These are phyloP conservation scores for Drechslerella coelobrocha DNA, from an alignment of 2,329 filamentous ascomycete genomes.

Conservation along the genomic window DNA sequence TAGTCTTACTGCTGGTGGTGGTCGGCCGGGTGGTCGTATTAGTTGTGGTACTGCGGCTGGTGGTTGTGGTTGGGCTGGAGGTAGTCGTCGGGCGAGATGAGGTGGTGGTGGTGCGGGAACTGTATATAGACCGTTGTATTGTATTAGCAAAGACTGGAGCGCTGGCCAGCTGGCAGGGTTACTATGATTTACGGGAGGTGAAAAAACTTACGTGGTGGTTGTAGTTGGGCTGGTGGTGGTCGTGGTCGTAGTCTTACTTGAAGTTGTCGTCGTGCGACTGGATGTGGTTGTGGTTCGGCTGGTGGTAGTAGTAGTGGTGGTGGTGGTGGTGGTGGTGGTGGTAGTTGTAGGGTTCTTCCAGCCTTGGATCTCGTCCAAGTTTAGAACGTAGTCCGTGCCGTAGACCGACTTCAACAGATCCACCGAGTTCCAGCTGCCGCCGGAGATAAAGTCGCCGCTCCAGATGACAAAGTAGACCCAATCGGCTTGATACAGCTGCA, in stretches of 20 bases:
- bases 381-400: conserved; percentile 53
- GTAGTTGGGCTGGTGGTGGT: conserved; percentile 8
- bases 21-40: conserved; percentile 13
- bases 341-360: conserved; percentile 52
- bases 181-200: not conserved
- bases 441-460: conserved; percentile 61
- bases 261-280: conserved; percentile 35
- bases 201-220: not conserved
- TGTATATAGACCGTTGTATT: no score
- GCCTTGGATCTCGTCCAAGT: conserved; percentile 53
- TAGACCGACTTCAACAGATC: conserved; percentile 58
- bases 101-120: not conserved
- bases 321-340: conserved; percentile 25
- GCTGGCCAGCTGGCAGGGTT: no score
- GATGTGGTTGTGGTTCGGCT: conserved; percentile 14
- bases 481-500: conserved; percentile 61
- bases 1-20: conserved; percentile 12
- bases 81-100: not conserved
- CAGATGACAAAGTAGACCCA: conserved; percentile 63
- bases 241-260: conserved; percentile 14
- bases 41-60: no score
- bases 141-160: no score
- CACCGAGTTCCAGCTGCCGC: conserved; percentile 59
- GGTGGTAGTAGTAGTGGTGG: conserved; percentile 11
- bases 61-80: no score